Conservation (phyloP, 768 basidiomycete species). For the Podaxis sp. region DNA sequence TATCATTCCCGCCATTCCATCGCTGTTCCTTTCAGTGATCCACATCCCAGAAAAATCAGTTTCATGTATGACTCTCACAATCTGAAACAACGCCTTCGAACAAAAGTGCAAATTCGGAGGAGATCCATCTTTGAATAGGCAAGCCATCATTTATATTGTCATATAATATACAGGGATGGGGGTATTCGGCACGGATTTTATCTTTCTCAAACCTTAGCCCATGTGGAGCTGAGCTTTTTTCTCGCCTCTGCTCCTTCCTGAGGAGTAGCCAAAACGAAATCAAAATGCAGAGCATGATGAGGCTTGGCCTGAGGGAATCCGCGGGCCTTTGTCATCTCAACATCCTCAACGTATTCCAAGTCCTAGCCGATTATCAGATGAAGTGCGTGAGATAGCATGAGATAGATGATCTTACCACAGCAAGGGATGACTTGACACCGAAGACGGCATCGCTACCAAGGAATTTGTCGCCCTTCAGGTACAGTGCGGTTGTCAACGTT, state of each 20-base stretch:
- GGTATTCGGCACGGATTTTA: neutral
- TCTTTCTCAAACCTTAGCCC: neutral
- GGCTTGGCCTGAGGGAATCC: conserved; percentile 45
- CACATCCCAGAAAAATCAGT: neutral
- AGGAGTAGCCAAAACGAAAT: conserved; percentile 42
- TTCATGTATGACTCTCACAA: too few relatives aligned
- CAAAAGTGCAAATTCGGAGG: too few relatives aligned
- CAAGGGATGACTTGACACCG: conserved; percentile 76
- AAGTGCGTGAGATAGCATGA: neutral
- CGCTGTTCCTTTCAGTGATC: neutral
- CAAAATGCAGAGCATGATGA: conserved; percentile 38
- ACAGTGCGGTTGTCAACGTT: conserved; percentile 72
- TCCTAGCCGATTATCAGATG: conserved; percentile 35
- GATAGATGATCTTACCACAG: conserved; percentile 56
- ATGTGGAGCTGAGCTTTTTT: conserved; percentile 17
- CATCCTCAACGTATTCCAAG: conserved; percentile 53
- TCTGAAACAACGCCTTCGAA: too few relatives aligned
- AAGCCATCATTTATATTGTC: neutral
- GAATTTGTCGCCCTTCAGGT: conserved; percentile 68
- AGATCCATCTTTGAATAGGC: too few relatives aligned
- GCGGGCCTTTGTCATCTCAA: conserved; percentile 51
- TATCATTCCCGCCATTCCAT: neutral
- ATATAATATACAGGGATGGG: neutral
- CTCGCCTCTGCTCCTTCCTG: conserved; percentile 38
- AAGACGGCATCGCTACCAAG: conserved; percentile 75